Evolutionary conservation across 305 asterid species (phyloP), one percentile per base, ranked within the genome.

Genomic region (Ilex paraguariensis): DNA sequence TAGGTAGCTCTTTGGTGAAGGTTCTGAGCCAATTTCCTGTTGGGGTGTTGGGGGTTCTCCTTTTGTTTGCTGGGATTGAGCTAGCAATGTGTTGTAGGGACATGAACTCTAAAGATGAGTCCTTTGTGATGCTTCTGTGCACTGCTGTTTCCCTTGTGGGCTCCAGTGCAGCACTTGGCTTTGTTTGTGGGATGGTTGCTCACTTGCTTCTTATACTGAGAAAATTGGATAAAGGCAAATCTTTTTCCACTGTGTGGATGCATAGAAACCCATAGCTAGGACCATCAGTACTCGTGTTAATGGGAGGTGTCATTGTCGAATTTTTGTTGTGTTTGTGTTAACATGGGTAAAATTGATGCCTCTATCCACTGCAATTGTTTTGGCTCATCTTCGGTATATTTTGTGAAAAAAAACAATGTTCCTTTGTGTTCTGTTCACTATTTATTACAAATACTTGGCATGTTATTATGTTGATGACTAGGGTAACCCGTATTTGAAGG

Each of bases 11-110:
- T 10, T 54, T 85, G 71, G 88, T 83, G 52, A 82, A 61, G 55
- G 72, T 90, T 15, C 62, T 90, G 71, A 75, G 72, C 28, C 87
- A 76, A 62, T 87, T 84, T 63, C 95, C 96, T 0, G 95, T 90
- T 5, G 95, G 95, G 33, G 83, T 90, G 0, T 56, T 83, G 56
- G 94, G 97, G n/a, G 87, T 87, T 68, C 50, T 90, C 46, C 58
- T 90, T 50, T 56, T 90, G 79, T 90, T 87, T 79, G 88, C 95
- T 30, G 95, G 97, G 58, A 77, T 87, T 56, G 95, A 90, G 77
- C 75, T 87, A 1, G 95, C 95, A 5, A 72, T 82, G 59, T 84
- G 90, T 64, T 66, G 83, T 0, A 83, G 90, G 78, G 95, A 87
- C 13, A 83, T 87, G 87, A 81, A 69, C 39, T 62, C 81, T 0